Percentiles rank a stretch among this genome's conserved stretches.
phyloP scores from a whole-genome alignment of 2,329 filamentous ascomycete genomes.

The Tolypocladium album region DNA sequence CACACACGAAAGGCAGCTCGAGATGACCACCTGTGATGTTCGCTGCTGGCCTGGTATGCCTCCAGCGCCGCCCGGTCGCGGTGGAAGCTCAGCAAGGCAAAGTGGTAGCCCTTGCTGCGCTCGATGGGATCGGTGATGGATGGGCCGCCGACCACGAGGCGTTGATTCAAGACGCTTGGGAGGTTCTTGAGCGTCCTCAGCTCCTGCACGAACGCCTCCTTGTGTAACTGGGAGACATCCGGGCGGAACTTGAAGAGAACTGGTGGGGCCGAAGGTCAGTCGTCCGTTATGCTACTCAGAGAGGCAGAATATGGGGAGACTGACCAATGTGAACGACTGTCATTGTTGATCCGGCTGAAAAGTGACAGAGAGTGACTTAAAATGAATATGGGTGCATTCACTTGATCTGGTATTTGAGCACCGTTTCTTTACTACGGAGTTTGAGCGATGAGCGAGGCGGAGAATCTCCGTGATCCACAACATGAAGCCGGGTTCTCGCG shows the following conservation, averaged over 20 bases:
- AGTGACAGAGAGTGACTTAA: not conserved
- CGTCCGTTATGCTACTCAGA: not conserved
- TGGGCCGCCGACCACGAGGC: conserved; percentile 39
- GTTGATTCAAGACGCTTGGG: conserved; percentile 34
- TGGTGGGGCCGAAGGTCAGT: conserved; percentile 9
- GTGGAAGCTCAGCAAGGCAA: conserved; percentile 41
- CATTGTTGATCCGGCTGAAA: conserved; percentile 10
- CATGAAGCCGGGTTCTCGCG: not conserved
- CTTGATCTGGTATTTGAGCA: not conserved
- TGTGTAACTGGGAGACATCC: conserved; percentile 29
- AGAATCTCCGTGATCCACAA: not conserved
- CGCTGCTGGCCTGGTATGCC: conserved; percentile 39
- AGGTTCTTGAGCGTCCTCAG: conserved; percentile 37
- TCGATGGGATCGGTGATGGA: conserved; percentile 41
- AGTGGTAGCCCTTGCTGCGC: conserved; percentile 41
- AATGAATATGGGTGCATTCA: not conserved
- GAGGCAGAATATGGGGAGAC: not conserved
- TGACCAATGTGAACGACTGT: conserved; percentile 24
- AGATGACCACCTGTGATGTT: conserved; percentile 35
- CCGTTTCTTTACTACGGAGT: not conserved
- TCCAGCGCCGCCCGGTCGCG: conserved; percentile 30
- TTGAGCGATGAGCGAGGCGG: not conserved
- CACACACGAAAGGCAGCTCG: not conserved
- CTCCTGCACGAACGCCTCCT: conserved; percentile 31
- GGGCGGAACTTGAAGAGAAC: conserved; percentile 39